Base-by-base conservation (phyloP, 768 basidiomycete species). In the Guyanaporus albipodus region DNA sequence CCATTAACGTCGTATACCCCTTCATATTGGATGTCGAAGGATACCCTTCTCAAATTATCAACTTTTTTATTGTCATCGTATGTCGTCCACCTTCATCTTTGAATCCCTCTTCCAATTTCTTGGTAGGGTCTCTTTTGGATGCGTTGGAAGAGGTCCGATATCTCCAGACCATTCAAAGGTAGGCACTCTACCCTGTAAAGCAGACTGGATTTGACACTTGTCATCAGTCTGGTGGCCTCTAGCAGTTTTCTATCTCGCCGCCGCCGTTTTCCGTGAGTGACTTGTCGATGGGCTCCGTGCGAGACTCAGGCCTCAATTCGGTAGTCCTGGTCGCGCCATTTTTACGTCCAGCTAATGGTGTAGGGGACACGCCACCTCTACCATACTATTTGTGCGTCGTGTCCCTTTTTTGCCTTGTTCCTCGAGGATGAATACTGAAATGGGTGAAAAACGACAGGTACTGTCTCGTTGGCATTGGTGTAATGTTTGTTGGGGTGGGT, bases 311-410 rank as follows among this genome's bases (percentile, higher is more conserved):
- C 24, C 4, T 17, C 11, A 11, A n/a, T 1, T 17, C 23, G 23
- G 22, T 18, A 74, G 80, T 83, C 7, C 65, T 82, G 6, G 57
- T 81, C 14, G 74, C 74, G 1, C 81, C 81, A 0, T 82, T 79
- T 67, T 35, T 82, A 2, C 72, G 56, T 18, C 81, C 81, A 4
- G 67, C 77, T 0, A 76, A 77, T 48, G 70, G 73, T 8, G 70
- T 78, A 1, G 81, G 81, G 12, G 79, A 83, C 52, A 80, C 79
- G 1, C 79, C 79, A 9, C 77, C 81, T 10, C 58, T 82, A n/a
- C 79, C 80, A 1, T 82, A 81, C 50, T 82, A 80, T 54, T 53
- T 82, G 72, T 74, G 47, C 12, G 52, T 49, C 14, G n/a, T 8
- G 35, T 10, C 11, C 10, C 61, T 79, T 10, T 61, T 80, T 22